These are phyloP conservation scores for Yamadazyma membranifaciens DNA, from an alignment of 1,139 yeast species.

Conservation along the genomic window DNA sequence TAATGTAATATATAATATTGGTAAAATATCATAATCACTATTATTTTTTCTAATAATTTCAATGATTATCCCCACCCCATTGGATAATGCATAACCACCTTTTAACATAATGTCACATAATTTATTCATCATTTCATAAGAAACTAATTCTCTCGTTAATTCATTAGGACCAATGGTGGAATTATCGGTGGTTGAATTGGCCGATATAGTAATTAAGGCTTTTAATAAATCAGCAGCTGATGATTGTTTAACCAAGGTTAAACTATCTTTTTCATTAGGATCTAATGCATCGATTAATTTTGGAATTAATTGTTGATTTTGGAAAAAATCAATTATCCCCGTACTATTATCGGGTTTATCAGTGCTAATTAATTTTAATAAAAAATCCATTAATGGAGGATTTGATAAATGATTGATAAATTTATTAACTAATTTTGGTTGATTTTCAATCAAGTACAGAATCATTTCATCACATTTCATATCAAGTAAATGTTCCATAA, in stretches of 20 bases:
- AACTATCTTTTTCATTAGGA: conserved; percentile 18
- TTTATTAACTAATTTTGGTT: conserved; percentile 61
- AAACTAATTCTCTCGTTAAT: conserved; percentile 82
- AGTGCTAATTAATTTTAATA: conserved; percentile 71
- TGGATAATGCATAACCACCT: conserved; percentile 91
- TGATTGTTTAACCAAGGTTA: conserved; percentile 35
- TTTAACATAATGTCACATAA: conserved; percentile 80
- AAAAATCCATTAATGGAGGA: conserved; percentile 84
- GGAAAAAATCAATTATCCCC: conserved; percentile 72
- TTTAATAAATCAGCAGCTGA: conserved; percentile 50
- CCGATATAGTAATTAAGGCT: conserved; percentile 50
- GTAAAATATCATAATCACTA: conserved; percentile 90
- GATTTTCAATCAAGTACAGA: conserved; percentile 60
- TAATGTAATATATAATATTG: conserved; percentile 80
- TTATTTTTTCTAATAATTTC: conserved; percentile 94
- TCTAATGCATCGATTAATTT: conserved; percentile 58
- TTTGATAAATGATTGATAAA: conserved; percentile 78
- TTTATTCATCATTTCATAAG: conserved; percentile 62
- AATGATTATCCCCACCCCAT: conserved; percentile 94
- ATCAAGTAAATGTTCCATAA: conserved; percentile 88
- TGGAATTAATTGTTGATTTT: conserved; percentile 60
- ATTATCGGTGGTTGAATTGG: conserved; percentile 76
- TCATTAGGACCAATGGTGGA: conserved; percentile 97
- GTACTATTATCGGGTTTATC: conserved; percentile 77
- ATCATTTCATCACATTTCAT: conserved; percentile 87